A percentile compares a stretch with the other conserved stretches of the same genome.
These are phyloP conservation scores for Wickerhamomyces strasburgensis DNA, from an alignment of 805 yeast species.

Conservation along the genomic window DNA sequence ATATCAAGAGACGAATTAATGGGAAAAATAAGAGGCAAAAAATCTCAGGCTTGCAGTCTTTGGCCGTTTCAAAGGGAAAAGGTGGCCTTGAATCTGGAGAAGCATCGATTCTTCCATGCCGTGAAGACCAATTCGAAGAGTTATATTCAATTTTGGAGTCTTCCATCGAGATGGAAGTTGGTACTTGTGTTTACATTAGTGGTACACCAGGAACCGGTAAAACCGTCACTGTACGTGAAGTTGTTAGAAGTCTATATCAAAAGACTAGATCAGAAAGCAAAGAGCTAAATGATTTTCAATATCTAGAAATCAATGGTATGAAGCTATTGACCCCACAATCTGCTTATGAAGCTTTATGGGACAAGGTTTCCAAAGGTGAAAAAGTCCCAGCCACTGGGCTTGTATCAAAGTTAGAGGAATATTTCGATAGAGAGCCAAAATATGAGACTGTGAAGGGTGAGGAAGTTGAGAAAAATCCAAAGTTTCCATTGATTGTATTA, in stretches of 20 bases:
- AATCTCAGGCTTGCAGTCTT: constrained; percentile 24
- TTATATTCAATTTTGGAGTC: constrained; percentile 64
- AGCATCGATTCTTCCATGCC: constrained; percentile 62
- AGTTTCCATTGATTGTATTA: constrained; percentile 52
- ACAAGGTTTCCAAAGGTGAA: constrained; percentile 53
- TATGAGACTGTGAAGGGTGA: constrained; percentile 25
- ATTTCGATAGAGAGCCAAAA: constrained; percentile 43
- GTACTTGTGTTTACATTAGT: constrained; percentile 83
- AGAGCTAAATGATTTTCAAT: constrained; percentile 52
- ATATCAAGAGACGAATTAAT: constrained; percentile 21
- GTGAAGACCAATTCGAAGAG: constrained; percentile 76
- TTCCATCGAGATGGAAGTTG: constrained; percentile 65
- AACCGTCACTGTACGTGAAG: constrained; percentile 89
- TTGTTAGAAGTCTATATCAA: constrained; percentile 57
- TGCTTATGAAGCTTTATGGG: constrained; percentile 82
- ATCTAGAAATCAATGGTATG: constrained; percentile 86
- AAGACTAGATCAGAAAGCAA: constrained; percentile 28
- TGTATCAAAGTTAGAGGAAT: constrained; percentile 51
- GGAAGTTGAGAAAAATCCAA: constrained; percentile 11
- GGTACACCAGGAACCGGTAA: constrained; percentile 99
- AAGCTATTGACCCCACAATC: constrained; percentile 73
- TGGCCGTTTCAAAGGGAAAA: constrained; percentile 6
- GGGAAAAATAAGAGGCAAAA: constrained; percentile 23
- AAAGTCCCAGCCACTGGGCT: constrained; percentile 55
- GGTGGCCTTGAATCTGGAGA: constrained; percentile 24